Percentiles rank a stretch among this genome's conserved stretches.
These are phyloP conservation scores for Phoma sp. DNA, from an alignment of 2,329 filamentous ascomycete genomes.

Conservation along the genomic window DNA sequence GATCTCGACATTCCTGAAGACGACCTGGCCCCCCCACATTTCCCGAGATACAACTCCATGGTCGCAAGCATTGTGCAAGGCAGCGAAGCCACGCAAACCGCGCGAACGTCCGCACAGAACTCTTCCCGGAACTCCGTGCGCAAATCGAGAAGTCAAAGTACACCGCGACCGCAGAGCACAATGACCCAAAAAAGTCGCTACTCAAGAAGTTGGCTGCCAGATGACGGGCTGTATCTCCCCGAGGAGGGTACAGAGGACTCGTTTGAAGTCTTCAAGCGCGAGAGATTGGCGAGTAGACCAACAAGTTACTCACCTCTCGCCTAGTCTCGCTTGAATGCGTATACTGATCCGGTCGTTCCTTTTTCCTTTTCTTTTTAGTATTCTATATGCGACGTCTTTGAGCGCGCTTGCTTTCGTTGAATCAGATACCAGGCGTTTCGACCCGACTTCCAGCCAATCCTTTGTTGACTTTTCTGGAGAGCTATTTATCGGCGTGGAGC, in stretches of 20 bases:
- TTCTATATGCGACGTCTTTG: constrained; percentile 13
- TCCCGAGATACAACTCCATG: constrained; percentile 13
- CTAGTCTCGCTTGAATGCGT: not conserved
- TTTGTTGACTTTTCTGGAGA: constrained; percentile 1
- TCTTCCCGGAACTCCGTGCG: constrained; percentile 4
- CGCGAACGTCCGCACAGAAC: constrained; percentile 8
- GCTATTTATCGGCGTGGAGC: not conserved
- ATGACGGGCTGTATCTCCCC: constrained; percentile 32
- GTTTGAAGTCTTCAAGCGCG: constrained; percentile 25
- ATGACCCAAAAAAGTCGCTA: constrained; percentile 24
- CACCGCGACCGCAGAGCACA: constrained; percentile 17
- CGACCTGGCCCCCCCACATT: not conserved
- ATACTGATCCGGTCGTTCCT: not conserved
- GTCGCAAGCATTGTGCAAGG: constrained; percentile 13
- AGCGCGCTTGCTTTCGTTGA: constrained; percentile 10
- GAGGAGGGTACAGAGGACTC: constrained; percentile 29
- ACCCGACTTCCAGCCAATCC: constrained; percentile 30
- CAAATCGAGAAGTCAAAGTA: constrained; percentile 4
- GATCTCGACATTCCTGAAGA: constrained; percentile 7
- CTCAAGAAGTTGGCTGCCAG: constrained; percentile 35
- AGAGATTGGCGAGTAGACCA: constrained; percentile 22
- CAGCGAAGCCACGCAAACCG: constrained; percentile 11
- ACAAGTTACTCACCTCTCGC: constrained; percentile 35
- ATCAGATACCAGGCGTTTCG: constrained; percentile 18
- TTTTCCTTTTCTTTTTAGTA: not conserved